These are phyloP conservation scores for Asterionellopsis glacialis DNA, from an alignment of 108 stramenopile genomes.

Conservation along the genomic window DNA sequence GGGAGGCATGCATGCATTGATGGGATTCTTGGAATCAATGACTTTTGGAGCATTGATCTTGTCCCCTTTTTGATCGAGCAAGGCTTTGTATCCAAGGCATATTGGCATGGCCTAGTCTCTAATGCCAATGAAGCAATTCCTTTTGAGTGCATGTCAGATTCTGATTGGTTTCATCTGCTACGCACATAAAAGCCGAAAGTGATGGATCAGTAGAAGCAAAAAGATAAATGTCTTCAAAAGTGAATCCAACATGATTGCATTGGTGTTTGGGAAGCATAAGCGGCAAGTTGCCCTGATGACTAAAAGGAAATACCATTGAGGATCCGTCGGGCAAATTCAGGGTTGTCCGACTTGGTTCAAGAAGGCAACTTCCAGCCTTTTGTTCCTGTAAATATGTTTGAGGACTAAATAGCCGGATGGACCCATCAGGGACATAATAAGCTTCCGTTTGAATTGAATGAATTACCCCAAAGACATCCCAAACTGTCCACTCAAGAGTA, in stretches of 20 bases:
- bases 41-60: not conserved
- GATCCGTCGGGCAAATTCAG: constrained; percentile 1
- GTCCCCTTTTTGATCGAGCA: not conserved
- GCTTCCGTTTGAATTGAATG: constrained; percentile 10
- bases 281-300: constrained; percentile 12
- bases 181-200: constrained; percentile 6
- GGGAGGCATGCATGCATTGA: not conserved
- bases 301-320: constrained; percentile 8
- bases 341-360: not conserved
- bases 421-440: constrained; percentile 16
- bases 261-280: constrained; percentile 2
- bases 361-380: not conserved
- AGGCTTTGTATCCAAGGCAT: constrained; percentile 13
- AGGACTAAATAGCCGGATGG: constrained; percentile 13
- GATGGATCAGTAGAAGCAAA: too few species aligned
- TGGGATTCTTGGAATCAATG: not conserved
- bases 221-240: too few species aligned
- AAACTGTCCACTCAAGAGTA: constrained; percentile 19
- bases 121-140: constrained; percentile 35
- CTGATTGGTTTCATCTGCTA: constrained; percentile 21
- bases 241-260: not conserved
- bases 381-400: constrained; percentile 7
- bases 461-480: not conserved
- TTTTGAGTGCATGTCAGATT: too few species aligned
- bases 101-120: too few species aligned